These are phyloP conservation scores for Sphaerulina vaccinii DNA, from an alignment of 2,329 filamentous ascomycete genomes.

Conservation along the genomic window DNA sequence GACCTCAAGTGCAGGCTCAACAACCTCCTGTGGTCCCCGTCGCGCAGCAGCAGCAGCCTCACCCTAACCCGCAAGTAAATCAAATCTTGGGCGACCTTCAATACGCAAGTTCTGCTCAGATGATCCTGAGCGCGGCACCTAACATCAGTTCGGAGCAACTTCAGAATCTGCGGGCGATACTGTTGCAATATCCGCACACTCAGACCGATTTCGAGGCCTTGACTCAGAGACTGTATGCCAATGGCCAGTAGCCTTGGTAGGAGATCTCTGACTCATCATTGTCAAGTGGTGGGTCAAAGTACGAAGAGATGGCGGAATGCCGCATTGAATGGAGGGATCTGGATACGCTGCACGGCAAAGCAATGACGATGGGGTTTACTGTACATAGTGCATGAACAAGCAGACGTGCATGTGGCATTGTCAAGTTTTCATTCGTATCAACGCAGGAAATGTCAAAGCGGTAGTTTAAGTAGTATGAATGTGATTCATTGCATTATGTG, in stretches of 20 bases:
- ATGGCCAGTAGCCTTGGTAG: not conserved
- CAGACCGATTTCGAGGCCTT: conserved; percentile 55
- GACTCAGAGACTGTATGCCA: conserved; percentile 24
- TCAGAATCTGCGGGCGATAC: conserved; percentile 67
- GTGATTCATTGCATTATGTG: too few relatives aligned
- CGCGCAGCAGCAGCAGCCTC: conserved; percentile 24
- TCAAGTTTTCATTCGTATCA: too few relatives aligned
- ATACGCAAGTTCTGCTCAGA: conserved; percentile 42
- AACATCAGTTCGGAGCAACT: conserved; percentile 58
- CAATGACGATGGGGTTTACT: not conserved
- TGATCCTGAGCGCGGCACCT: conserved; percentile 36
- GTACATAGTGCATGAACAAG: too few relatives aligned
- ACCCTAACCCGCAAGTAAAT: conserved; percentile 39
- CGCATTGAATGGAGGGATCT: not conserved
- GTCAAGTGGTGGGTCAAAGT: not conserved
- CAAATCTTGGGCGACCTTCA: conserved; percentile 47
- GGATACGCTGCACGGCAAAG: not conserved
- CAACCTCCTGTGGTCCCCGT: conserved; percentile 35
- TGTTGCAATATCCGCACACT: conserved; percentile 64
- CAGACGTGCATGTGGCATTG: too few relatives aligned
- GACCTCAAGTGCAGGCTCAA: conserved; percentile 33
- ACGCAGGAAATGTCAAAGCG: too few relatives aligned
- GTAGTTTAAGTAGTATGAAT: too few relatives aligned
- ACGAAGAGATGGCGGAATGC: not conserved
- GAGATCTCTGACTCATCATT: not conserved